Percentiles rank a stretch among this genome's conserved stretches.
Conservation (phyloP, 1,284 basidiomycete genomes). For the Malassezia brasiliensis region DNA sequence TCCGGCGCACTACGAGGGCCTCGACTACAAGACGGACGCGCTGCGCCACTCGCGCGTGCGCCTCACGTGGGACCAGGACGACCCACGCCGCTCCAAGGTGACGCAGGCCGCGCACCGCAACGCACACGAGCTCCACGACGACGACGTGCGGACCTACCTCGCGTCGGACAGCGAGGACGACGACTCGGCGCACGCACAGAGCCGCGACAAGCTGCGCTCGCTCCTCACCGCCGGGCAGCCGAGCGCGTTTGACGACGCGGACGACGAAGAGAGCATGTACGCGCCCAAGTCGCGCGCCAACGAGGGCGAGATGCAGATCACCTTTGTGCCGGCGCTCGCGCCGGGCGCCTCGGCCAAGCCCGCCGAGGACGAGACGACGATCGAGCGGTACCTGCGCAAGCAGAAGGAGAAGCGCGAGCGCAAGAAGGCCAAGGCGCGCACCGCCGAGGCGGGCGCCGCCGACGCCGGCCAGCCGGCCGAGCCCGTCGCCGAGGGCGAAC, state of each 20-base stretch:
- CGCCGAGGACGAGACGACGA: conserved; percentile 39
- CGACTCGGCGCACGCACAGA: conserved; percentile 8
- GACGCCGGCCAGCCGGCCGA: conserved; percentile 7
- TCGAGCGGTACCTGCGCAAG: conserved; percentile 45
- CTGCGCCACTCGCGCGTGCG: conserved; percentile 97
- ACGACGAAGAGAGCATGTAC: conserved; percentile 22
- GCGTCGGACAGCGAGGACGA: conserved; percentile 41
- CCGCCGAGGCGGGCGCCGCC: neutral
- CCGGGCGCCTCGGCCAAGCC: conserved; percentile 16
- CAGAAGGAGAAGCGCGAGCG: conserved; percentile 43
- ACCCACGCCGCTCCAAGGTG: conserved; percentile 71
- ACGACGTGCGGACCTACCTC: conserved; percentile 45
- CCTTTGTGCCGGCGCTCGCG: conserved; percentile 42
- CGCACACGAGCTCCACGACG: conserved; percentile 34
- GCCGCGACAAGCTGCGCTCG: conserved; percentile 30
- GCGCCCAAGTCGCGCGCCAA: conserved; percentile 17
- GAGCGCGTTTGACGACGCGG: conserved; percentile 32
- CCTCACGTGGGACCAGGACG: conserved; percentile 97
- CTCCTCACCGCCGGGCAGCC: conserved; percentile 24
- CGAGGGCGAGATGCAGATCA: conserved; percentile 43
- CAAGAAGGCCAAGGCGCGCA: conserved; percentile 3
- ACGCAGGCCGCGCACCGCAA: conserved; percentile 47
- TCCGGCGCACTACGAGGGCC: conserved; percentile 60
- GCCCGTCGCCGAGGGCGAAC: conserved; percentile 8
- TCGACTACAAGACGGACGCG: conserved; percentile 90